Base-by-base conservation (phyloP, 2,329 filamentous ascomycete genomes). In the Onygenales sp. region DNA sequence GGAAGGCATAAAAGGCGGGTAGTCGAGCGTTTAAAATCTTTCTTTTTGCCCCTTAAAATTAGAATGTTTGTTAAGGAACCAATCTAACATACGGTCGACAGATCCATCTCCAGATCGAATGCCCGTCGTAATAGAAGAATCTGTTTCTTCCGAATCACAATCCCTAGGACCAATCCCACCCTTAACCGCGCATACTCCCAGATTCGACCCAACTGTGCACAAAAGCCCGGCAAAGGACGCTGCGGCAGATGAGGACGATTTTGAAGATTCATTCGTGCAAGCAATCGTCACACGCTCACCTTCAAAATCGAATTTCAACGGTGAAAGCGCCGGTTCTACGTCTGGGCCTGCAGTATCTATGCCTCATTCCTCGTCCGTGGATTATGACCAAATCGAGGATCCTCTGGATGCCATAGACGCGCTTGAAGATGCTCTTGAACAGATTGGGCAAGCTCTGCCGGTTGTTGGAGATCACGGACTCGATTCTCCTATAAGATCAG, bases 321-420 rank as follows among this genome's bases (percentile, higher is more conserved):
- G n/a, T 10, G 48, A 46, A 32, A 51, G 49, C 43, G 43, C 21
- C 7, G 17, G 41, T 27, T 50, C 10, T 8, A 35, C 33, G 2
- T 49, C 53, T 14, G 9, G 27, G n/a, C 11, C 50, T 13, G 36
- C 10, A 31, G 46, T 55, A 36, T 56, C 62, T 10, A 51, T 56
- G 8, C 53, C 57, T 13, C 58, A 58, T 39, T 58, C 58, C 33
- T 58, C 60, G 36, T 43, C 50, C 2, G 60, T 53, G 46, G 46
- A 50, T 9, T 49, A 58, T 9, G 54, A 58, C 7, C 57, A 61
- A 31, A 64, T 66, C 32, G 72, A 77, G 57, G 71, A 76, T 54
- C 74, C 75, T 2, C 73, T 79, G 33, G 71, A 74, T 52, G 77
- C 75, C 4, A 67, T 78, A 38, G 77, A 80, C 58, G 72, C 70